These are phyloP conservation scores for Geotrichum bryndzae DNA, from an alignment of 1,139 yeast species.

Conservation along the genomic window DNA sequence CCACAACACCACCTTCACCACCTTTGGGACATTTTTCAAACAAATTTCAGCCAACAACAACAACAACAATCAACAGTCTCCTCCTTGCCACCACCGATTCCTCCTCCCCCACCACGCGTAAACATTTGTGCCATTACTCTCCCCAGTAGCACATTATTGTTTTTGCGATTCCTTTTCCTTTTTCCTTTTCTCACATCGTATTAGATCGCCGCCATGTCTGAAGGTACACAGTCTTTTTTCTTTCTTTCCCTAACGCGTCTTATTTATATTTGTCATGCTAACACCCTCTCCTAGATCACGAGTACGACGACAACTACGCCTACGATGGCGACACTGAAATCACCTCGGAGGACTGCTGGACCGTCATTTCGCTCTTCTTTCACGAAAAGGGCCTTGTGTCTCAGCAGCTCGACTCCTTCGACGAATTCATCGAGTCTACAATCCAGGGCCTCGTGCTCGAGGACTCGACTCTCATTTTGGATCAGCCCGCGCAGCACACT, in stretches of 20 bases:
- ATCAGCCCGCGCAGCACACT: slow-evolving; percentile 97
- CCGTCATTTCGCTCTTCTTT: slow-evolving; percentile 92
- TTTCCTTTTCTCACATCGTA: background rate
- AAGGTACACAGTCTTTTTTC: slow-evolving; percentile 11
- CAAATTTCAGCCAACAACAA: background rate
- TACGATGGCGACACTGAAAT: slow-evolving; percentile 61
- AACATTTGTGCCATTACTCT: background rate
- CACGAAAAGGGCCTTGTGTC: slow-evolving; percentile 95
- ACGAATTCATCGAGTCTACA: slow-evolving; percentile 94
- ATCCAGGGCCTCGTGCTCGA: slow-evolving; percentile 96
- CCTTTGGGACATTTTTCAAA: background rate
- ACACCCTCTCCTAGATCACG: slow-evolving; percentile 10
- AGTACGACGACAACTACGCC: slow-evolving; percentile 51
- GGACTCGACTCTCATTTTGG: slow-evolving; percentile 87
- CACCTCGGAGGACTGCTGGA: slow-evolving; percentile 99
- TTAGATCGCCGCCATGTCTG: slow-evolving; percentile 14
- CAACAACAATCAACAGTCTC: background rate
- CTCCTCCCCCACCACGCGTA: background rate
- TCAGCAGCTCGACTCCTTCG: slow-evolving; percentile 96
- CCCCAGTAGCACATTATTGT: background rate
- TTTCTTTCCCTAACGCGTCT: background rate
- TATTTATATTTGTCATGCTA: background rate
- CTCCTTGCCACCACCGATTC: background rate
- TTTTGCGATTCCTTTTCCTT: background rate
- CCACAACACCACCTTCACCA: background rate